Evolutionary conservation across 2,329 filamentous ascomycete genomes (phyloP).

Genomic region (Penicillium sp.): DNA sequence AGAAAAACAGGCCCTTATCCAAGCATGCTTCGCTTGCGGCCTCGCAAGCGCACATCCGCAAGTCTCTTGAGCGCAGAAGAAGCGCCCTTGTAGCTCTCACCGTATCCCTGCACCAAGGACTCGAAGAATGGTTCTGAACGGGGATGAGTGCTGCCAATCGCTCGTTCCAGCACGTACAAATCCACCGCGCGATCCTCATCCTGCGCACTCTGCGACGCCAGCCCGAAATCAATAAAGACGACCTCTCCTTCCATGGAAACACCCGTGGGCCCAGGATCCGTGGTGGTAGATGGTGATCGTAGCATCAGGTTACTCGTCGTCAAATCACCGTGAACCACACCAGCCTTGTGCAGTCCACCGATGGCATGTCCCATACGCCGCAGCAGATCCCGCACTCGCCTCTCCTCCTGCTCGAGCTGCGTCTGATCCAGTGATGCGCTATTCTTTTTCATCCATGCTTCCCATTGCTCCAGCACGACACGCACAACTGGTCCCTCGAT

Average conservation of each 20-base stretch:
- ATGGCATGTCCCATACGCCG: slow-evolving; percentile 64
- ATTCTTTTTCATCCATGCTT: slow-evolving; percentile 47
- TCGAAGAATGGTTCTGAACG: slow-evolving; percentile 71
- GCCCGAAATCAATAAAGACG: slow-evolving; percentile 88
- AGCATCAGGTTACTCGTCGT: slow-evolving; percentile 98
- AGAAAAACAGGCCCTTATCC: slow-evolving; percentile 52
- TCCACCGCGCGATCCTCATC: slow-evolving; percentile 96
- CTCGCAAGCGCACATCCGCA: slow-evolving; percentile 88
- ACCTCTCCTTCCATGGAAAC: slow-evolving; percentile 62
- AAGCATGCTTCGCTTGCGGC: slow-evolving; percentile 94
- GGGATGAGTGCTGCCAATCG: slow-evolving; percentile 92
- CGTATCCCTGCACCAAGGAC: slow-evolving; percentile 70
- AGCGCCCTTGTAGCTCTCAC: slow-evolving; percentile 67
- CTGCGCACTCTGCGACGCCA: slow-evolving; percentile 71
- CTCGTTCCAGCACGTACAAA: slow-evolving; percentile 88
- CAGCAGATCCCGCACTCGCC: slow-evolving; percentile 59
- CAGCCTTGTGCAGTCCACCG: slow-evolving; percentile 72
- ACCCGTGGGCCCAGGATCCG: slow-evolving; percentile 17
- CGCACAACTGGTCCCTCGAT: slow-evolving; percentile 68
- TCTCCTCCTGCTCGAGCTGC: slow-evolving; percentile 41
- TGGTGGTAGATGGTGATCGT: slow-evolving; percentile 36
- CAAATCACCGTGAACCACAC: slow-evolving; percentile 88
- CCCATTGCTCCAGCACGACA: slow-evolving; percentile 62
- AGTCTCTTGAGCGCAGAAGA: slow-evolving; percentile 70
- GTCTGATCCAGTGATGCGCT: slow-evolving; percentile 27